These are phyloP conservation scores for Phytophthora pini DNA, from an alignment of 352 stramenopile genomes.

Conservation along the genomic window DNA sequence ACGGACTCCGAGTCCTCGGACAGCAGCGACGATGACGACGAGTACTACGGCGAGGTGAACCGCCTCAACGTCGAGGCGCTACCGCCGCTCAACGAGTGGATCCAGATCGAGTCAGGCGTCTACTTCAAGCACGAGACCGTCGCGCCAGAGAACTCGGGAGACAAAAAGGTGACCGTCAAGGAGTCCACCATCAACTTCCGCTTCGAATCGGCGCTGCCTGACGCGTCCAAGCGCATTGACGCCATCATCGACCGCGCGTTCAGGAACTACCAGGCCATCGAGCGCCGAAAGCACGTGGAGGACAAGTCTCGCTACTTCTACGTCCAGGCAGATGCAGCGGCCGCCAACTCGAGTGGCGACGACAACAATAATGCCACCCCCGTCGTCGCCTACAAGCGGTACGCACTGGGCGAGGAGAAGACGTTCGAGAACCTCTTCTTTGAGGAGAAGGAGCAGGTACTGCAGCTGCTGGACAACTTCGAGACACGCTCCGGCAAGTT, in stretches of 20 bases:
- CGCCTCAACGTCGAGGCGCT: slow-evolving; percentile 49
- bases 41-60: slow-evolving; percentile 41
- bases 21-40: slow-evolving; percentile 28
- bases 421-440: slow-evolving; percentile 92
- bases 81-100: slow-evolving; percentile 50
- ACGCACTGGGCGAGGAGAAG: slow-evolving; percentile 86
- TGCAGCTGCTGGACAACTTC: slow-evolving; percentile 85
- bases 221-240: slow-evolving; percentile 51
- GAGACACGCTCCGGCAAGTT: slow-evolving; percentile 75
- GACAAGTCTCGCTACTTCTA: slow-evolving; percentile 63
- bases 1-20: slow-evolving; percentile 32
- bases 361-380: slow-evolving; percentile 11
- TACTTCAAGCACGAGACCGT: slow-evolving; percentile 58
- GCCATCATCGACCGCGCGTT: slow-evolving; percentile 47
- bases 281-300: slow-evolving; percentile 41
- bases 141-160: slow-evolving; percentile 26
- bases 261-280: slow-evolving; percentile 43
- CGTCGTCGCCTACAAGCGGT: slow-evolving; percentile 63
- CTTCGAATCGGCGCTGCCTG: slow-evolving; percentile 32
- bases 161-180: slow-evolving; percentile 32
- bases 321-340: slow-evolving; percentile 31
- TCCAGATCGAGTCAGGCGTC: slow-evolving; percentile 49
- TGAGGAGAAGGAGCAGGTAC: slow-evolving; percentile 70
- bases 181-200: slow-evolving; percentile 39
- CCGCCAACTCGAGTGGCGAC: slow-evolving; percentile 14